phyloP scores from a whole-genome alignment of 257 asterid genomes.

The Solanum infundibuliforme region DNA sequence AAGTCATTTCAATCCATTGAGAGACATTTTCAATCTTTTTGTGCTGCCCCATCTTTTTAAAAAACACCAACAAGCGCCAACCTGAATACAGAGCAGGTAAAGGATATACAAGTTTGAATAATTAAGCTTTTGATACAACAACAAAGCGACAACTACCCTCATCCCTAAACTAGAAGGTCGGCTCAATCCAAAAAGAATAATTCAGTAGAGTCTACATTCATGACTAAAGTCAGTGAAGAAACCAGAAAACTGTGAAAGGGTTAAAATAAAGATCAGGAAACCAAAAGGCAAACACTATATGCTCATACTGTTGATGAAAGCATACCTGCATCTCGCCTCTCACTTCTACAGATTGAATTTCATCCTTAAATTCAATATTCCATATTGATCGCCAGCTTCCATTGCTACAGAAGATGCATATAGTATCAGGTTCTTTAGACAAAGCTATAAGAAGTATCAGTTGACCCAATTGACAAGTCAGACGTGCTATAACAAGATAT shows the following conservation, averaged over 20 bases:
- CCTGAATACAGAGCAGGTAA: constrained; percentile 33
- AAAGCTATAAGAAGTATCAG: background rate
- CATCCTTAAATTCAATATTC: constrained; percentile 70
- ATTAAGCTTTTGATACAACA: background rate
- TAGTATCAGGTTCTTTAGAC: constrained; percentile 1
- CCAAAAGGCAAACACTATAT: background rate
- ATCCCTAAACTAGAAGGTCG: background rate
- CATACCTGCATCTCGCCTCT: constrained; percentile 73
- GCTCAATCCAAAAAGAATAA: background rate
- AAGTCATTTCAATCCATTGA: no score
- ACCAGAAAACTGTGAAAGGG: background rate
- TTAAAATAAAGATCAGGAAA: background rate
- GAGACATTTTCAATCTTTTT: no score
- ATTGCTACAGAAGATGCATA: constrained; percentile 39
- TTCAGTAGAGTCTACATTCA: background rate
- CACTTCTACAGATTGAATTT: constrained; percentile 61
- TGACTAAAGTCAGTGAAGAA: background rate
- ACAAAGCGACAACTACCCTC: background rate
- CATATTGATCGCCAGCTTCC: constrained; percentile 95
- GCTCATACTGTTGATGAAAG: constrained; percentile 6
- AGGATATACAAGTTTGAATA: background rate
- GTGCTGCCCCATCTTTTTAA: no score
- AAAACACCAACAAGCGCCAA: constrained; percentile 24
- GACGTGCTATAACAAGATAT: background rate
- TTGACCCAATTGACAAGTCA: background rate